Evolutionary conservation across 208 protist genomes (phyloP).

Genomic region (Wallacemonas sp.): DNA sequence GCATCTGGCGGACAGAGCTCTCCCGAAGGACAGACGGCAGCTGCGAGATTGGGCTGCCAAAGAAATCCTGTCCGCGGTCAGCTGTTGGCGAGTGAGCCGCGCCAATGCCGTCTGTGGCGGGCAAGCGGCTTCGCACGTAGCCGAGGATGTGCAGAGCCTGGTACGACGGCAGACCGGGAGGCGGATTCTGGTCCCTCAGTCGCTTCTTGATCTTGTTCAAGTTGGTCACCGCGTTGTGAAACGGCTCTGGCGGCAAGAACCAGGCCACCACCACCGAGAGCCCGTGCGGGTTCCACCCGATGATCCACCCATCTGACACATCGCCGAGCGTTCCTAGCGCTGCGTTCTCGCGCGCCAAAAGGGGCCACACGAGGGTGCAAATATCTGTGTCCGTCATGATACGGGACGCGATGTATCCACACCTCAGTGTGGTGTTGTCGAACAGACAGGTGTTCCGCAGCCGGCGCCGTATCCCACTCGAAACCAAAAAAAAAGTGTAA

Average conservation of each 20-base stretch:
- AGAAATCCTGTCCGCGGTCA: not conserved
- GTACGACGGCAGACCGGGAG: conserved; percentile 28
- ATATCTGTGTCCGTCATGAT: conserved; percentile 36
- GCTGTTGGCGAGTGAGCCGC: not conserved
- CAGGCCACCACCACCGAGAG: conserved; percentile 69
- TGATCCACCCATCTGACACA: conserved; percentile 47
- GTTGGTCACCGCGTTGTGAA: conserved; percentile 35
- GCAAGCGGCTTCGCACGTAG: conserved; percentile 32
- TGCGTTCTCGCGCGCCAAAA: not conserved
- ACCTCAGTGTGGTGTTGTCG: too few relatives aligned
- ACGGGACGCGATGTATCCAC: not conserved
- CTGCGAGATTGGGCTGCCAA: conserved; percentile 6
- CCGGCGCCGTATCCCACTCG: too few relatives aligned
- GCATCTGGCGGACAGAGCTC: conserved; percentile 23
- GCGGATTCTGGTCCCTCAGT: conserved; percentile 22
- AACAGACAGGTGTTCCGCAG: too few relatives aligned
- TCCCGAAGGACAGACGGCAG: conserved; percentile 10
- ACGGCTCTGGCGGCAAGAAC: conserved; percentile 40
- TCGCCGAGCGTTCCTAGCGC: not conserved
- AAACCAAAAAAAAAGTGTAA: too few relatives aligned
- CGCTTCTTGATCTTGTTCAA: conserved; percentile 36
- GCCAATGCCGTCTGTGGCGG: not conserved
- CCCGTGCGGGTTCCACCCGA: conserved; percentile 82
- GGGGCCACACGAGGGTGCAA: conserved; percentile 81
- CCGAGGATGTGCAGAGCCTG: conserved; percentile 57